A percentile compares a stretch with the other conserved stretches of the same genome.
Evolutionary conservation across 805 yeast genomes (phyloP).

Genomic region (Saccharomycopsis schoenii): DNA sequence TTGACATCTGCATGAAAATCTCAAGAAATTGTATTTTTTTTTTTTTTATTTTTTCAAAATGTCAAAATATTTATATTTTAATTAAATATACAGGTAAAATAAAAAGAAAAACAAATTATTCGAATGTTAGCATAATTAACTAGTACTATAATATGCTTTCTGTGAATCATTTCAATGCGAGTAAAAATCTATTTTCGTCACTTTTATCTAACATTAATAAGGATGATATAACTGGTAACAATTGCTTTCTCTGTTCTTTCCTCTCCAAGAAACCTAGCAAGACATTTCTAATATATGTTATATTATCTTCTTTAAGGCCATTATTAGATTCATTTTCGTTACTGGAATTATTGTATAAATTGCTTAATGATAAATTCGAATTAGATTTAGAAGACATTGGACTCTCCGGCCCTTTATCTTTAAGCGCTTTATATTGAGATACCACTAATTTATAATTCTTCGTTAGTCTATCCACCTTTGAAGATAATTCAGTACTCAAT

Average conservation of each 20-base stretch:
- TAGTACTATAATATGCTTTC: too few relatives aligned
- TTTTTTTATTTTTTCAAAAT: neutral
- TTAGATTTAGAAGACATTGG: constrained; percentile 29
- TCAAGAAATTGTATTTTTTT: neutral
- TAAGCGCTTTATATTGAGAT: constrained; percentile 42
- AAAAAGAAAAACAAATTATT: neutral
- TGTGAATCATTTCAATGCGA: constrained; percentile 31
- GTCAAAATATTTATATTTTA: neutral
- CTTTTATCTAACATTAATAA: constrained; percentile 55
- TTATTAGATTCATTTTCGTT: neutral
- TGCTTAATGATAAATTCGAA: constrained; percentile 24
- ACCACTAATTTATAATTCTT: constrained; percentile 60
- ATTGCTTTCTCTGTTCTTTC: constrained; percentile 77
- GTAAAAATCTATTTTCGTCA: constrained; percentile 66
- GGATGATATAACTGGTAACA: constrained; percentile 78
- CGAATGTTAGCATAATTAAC: neutral
- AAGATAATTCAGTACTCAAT: constrained; percentile 55
- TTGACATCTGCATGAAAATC: neutral
- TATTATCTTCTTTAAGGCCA: constrained; percentile 26
- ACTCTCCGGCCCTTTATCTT: constrained; percentile 23
- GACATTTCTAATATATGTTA: constrained; percentile 81
- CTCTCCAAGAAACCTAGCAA: constrained; percentile 86
- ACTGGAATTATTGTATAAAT: neutral
- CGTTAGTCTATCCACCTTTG: constrained; percentile 58
- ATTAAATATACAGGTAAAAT: neutral